Conservation (phyloP, 2,329 filamentous ascomycete species). For the Ophiostoma populinum region DNA sequence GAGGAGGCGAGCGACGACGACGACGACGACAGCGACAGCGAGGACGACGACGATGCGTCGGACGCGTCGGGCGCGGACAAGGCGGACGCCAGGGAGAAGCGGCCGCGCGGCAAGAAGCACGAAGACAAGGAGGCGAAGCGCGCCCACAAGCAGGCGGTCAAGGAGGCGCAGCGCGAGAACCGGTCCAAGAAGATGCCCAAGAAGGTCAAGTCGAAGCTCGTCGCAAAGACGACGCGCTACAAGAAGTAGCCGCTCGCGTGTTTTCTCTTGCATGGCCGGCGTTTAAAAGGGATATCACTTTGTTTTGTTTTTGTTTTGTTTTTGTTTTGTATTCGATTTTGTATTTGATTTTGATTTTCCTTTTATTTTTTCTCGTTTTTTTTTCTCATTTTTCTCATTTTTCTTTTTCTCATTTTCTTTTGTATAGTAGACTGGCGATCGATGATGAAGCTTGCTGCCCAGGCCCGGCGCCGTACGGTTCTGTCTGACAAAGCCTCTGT, state of each 20-base stretch:
- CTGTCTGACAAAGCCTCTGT: too few species aligned
- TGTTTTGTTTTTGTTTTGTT: neutral
- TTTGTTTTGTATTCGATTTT: neutral
- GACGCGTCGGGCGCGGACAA: constrained; percentile 16
- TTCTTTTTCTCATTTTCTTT: neutral
- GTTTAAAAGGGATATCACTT: neutral
- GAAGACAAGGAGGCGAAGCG: constrained; percentile 85
- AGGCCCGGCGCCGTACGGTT: too few species aligned
- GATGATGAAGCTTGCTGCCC: too few species aligned
- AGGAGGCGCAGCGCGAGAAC: constrained; percentile 90
- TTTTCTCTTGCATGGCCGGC: too few species aligned
- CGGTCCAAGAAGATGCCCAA: constrained; percentile 93
- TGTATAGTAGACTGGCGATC: too few species aligned
- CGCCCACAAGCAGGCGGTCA: constrained; percentile 75
- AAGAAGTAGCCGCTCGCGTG: constrained; percentile 3
- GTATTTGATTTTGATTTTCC: neutral
- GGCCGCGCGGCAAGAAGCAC: constrained; percentile 65
- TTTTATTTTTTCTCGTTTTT: neutral
- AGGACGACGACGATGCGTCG: constrained; percentile 19
- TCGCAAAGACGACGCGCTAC: constrained; percentile 38
- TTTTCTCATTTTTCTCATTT: too few species aligned
- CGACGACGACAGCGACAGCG: neutral
- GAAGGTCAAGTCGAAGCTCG: constrained; percentile 78
- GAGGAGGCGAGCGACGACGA: constrained; percentile 5
- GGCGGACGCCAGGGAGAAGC: constrained; percentile 24